Conservation (phyloP, 2,329 filamentous ascomycete species). For the Furcasterigmium sp. region DNA sequence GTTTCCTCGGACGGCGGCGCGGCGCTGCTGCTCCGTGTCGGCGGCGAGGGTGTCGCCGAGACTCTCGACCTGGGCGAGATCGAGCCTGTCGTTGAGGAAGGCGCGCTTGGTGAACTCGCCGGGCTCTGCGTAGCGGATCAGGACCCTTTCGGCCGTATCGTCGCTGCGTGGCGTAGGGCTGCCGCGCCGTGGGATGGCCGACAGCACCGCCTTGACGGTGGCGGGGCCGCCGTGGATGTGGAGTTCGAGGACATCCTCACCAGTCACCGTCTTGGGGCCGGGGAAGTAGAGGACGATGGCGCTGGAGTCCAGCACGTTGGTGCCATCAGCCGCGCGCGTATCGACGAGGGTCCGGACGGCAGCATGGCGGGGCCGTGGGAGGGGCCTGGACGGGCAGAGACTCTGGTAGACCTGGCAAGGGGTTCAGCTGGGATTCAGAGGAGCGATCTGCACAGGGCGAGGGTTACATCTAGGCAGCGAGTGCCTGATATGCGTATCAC, state of each 20-base stretch:
- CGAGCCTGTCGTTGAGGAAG: slow-evolving; percentile 80
- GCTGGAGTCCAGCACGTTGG: slow-evolving; percentile 67
- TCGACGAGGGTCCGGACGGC: slow-evolving; percentile 70
- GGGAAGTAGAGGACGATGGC: slow-evolving; percentile 83
- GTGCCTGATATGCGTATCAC: slow-evolving; percentile 83
- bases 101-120: slow-evolving; percentile 93
- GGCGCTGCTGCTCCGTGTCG: slow-evolving; percentile 89
- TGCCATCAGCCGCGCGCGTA: slow-evolving; percentile 20
- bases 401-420: slow-evolving; percentile 40
- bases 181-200: slow-evolving; percentile 60
- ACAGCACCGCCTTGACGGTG: slow-evolving; percentile 79
- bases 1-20: slow-evolving; percentile 74
- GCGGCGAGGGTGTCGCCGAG: slow-evolving; percentile 58
- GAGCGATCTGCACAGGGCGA: neutral
- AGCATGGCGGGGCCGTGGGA: slow-evolving; percentile 52
- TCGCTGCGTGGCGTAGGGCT: no score
- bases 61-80: slow-evolving; percentile 76
- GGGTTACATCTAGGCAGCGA: slow-evolving; percentile 59
- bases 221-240: slow-evolving; percentile 92
- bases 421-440: neutral
- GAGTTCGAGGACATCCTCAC: slow-evolving; percentile 86
- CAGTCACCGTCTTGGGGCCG: slow-evolving; percentile 75
- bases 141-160: slow-evolving; percentile 4
- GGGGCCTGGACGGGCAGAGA: slow-evolving; percentile 41
- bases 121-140: slow-evolving; percentile 84